Conservation (phyloP, 768 basidiomycete species). For the Lactifluus subvellereus region DNA sequence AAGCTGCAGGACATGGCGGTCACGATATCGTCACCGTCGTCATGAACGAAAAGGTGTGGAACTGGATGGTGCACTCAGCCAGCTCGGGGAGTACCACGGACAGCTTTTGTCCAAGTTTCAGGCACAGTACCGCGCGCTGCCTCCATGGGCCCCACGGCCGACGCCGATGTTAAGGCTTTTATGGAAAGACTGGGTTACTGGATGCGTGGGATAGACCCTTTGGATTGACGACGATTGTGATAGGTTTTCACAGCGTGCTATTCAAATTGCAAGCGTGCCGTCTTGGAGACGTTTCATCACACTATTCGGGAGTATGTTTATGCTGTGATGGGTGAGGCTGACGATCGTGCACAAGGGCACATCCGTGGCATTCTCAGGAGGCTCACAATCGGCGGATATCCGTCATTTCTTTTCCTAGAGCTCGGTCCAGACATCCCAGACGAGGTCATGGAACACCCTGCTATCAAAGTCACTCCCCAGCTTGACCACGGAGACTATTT, state of each 20-base stretch:
- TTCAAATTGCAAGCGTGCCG: no score
- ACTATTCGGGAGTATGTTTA: slow-evolving; percentile 5
- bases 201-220: slow-evolving; percentile 68
- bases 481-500: slow-evolving; percentile 28
- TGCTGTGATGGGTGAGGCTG: slow-evolving; percentile 39
- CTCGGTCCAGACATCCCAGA: slow-evolving; percentile 38
- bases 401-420: slow-evolving; percentile 36
- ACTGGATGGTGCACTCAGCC: slow-evolving; percentile 58
- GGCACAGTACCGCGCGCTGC: slow-evolving; percentile 37
- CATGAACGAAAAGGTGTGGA: slow-evolving; percentile 52
- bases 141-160: slow-evolving; percentile 58
- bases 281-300: no score
- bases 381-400: slow-evolving; percentile 37
- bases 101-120: slow-evolving; percentile 47
- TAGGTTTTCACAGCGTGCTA: no score
- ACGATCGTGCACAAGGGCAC: slow-evolving; percentile 35
- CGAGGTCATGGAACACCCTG: slow-evolving; percentile 38
- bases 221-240: no score
- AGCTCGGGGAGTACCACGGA: slow-evolving; percentile 52
- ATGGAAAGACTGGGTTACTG: slow-evolving; percentile 61
- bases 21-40: slow-evolving; percentile 72
- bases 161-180: slow-evolving; percentile 52
- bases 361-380: no score
- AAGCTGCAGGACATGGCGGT: slow-evolving; percentile 54
- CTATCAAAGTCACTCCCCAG: slow-evolving; percentile 30